Conservation (phyloP, 768 basidiomycete species). For the Lactarius psammicola region DNA sequence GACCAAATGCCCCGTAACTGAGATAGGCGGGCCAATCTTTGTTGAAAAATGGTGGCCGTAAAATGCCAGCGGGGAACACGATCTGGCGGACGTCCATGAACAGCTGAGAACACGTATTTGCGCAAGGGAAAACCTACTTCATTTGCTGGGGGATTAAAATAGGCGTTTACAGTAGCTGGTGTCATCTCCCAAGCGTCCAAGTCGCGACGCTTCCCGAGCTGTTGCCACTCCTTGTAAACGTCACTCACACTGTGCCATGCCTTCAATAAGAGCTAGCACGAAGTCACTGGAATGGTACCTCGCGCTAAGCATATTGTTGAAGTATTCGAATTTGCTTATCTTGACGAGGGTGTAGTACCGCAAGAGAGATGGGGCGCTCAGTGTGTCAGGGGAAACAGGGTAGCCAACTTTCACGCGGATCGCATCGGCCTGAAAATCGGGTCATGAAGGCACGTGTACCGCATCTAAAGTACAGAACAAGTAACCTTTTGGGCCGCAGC, state of each 20-base stretch:
- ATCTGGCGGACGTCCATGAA: slow-evolving; percentile 50
- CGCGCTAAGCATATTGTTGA: slow-evolving; percentile 76
- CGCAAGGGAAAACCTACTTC: slow-evolving; percentile 50
- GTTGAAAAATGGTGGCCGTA: slow-evolving; percentile 90
- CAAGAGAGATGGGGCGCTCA: slow-evolving; percentile 62
- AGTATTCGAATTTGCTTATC: slow-evolving; percentile 68
- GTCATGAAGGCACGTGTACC: slow-evolving; percentile 21
- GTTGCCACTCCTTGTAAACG: slow-evolving; percentile 67
- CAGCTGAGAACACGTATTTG: background rate
- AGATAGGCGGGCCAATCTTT: slow-evolving; percentile 86
- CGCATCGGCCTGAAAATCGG: slow-evolving; percentile 56
- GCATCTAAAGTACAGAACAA: slow-evolving; percentile 14
- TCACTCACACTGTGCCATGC: slow-evolving; percentile 50
- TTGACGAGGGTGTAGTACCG: slow-evolving; percentile 72
- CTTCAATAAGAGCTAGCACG: background rate
- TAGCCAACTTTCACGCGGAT: slow-evolving; percentile 93
- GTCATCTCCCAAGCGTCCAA: slow-evolving; percentile 83
- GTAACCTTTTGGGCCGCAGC: slow-evolving; percentile 82
- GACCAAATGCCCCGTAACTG: slow-evolving; percentile 89
- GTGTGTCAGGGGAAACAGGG: slow-evolving; percentile 83
- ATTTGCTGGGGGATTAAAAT: slow-evolving; percentile 83
- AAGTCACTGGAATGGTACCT: slow-evolving; percentile 40
- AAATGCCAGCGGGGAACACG: slow-evolving; percentile 94
- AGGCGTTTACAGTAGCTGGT: slow-evolving; percentile 84
- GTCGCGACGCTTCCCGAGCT: slow-evolving; percentile 70